These are phyloP conservation scores for Cerioporus squamosus DNA, from an alignment of 1,284 basidiomycete genomes.

Conservation along the genomic window DNA sequence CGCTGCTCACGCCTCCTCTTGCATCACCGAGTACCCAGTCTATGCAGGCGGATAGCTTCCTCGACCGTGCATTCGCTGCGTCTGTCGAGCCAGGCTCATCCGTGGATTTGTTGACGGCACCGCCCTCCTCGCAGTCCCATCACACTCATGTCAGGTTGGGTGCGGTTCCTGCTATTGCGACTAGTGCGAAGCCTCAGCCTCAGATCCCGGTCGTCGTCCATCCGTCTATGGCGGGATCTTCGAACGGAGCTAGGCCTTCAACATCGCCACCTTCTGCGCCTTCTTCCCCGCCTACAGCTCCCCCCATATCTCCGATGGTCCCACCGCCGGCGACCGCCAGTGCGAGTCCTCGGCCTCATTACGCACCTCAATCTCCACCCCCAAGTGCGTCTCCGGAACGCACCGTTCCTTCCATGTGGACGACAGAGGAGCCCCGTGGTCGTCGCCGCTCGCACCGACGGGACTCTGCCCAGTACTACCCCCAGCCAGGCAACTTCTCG, in stretches of 20 bases:
- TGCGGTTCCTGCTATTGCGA: slow-evolving; percentile 14
- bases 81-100: slow-evolving; percentile 26
- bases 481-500: not conserved
- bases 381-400: not conserved
- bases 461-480: slow-evolving; percentile 19
- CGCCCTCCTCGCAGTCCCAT: slow-evolving; percentile 29
- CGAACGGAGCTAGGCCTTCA: not conserved
- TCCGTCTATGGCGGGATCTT: not conserved
- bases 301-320: not conserved
- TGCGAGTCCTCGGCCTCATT: not conserved
- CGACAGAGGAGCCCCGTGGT: not conserved
- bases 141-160: slow-evolving; percentile 21
- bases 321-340: not conserved
- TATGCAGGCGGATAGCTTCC: slow-evolving; percentile 29
- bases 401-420: slow-evolving; percentile 1
- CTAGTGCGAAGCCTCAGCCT: slow-evolving; percentile 3
- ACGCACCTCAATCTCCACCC: not conserved
- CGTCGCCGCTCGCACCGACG: slow-evolving; percentile 19
- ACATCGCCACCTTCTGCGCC: not conserved
- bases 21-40: slow-evolving; percentile 14
- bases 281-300: not conserved
- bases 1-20: not conserved
- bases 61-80: slow-evolving; percentile 30
- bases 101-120: slow-evolving; percentile 16
- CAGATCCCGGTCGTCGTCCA: slow-evolving; percentile 10